Evolutionary conservation across 768 basidiomycete species (phyloP).

Genomic region (Naganishia friedmannii): DNA sequence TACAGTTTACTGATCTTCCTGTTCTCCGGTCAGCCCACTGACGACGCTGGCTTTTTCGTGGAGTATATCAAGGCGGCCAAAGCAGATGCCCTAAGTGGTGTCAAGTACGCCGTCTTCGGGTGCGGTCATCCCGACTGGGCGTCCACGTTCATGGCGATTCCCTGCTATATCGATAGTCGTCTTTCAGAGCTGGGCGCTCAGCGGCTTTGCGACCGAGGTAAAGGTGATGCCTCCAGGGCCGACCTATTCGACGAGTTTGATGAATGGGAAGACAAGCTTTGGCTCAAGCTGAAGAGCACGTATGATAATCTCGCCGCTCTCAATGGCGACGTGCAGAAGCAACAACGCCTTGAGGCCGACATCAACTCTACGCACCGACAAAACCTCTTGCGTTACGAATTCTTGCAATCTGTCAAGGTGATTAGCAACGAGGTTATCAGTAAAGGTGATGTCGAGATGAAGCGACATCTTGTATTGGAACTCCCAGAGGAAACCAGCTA

Average conservation of each 20-base stretch:
- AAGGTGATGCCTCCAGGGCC: slow-evolving; percentile 55
- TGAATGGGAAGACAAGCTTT: slow-evolving; percentile 54
- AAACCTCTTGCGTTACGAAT: slow-evolving; percentile 21
- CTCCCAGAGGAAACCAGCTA: slow-evolving; percentile 43
- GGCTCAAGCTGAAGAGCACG: slow-evolving; percentile 36
- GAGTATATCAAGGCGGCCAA: slow-evolving; percentile 53
- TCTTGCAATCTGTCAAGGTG: slow-evolving; percentile 24
- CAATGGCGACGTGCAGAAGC: not conserved
- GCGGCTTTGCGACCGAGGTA: slow-evolving; percentile 53
- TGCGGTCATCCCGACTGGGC: slow-evolving; percentile 60
- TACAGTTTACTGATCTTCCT: not conserved
- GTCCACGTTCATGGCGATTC: slow-evolving; percentile 57
- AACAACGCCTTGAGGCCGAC: slow-evolving; percentile 19
- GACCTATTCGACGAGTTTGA: slow-evolving; percentile 58
- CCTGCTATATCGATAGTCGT: slow-evolving; percentile 54
- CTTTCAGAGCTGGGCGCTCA: slow-evolving; percentile 52
- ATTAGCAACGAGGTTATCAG: slow-evolving; percentile 30
- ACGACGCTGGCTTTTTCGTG: slow-evolving; percentile 58
- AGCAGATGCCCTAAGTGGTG: slow-evolving; percentile 34
- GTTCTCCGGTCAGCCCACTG: slow-evolving; percentile 53
- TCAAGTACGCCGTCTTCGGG: slow-evolving; percentile 57
- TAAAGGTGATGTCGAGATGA: slow-evolving; percentile 28
- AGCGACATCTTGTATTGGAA: slow-evolving; percentile 29
- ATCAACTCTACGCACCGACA: slow-evolving; percentile 20
- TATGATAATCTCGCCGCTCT: not conserved